phyloP scores from a whole-genome alignment of 371 early-diverging fungal genomes.

The Rhizopus delemar region DNA sequence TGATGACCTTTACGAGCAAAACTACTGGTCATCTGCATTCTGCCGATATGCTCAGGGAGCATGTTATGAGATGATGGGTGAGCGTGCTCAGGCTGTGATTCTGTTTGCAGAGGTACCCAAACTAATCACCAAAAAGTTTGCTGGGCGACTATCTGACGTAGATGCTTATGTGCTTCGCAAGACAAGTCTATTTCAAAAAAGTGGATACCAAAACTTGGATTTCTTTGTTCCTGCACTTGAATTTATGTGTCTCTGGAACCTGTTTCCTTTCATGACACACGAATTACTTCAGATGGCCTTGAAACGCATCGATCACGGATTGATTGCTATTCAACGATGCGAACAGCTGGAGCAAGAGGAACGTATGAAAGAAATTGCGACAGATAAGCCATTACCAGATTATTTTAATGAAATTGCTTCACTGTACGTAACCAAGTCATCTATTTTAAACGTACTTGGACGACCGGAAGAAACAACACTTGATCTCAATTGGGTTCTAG shows the following conservation, averaged over 20 bases:
- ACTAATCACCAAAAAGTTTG: constrained; percentile 53
- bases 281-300: constrained; percentile 33
- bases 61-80: constrained; percentile 49
- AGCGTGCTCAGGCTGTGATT: constrained; percentile 47
- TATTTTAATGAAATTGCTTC: constrained; percentile 44
- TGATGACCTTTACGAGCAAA: constrained; percentile 48
- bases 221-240: constrained; percentile 56
- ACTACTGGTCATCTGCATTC: constrained; percentile 63
- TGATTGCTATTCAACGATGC: constrained; percentile 30
- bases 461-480: constrained; percentile 24
- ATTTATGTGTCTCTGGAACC: constrained; percentile 61
- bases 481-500: constrained; percentile 60
- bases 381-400: constrained; percentile 39
- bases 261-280: constrained; percentile 47
- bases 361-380: constrained; percentile 42
- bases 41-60: constrained; percentile 62
- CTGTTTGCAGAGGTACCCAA: constrained; percentile 52
- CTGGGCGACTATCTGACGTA: constrained; percentile 56
- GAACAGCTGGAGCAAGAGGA: constrained; percentile 41
- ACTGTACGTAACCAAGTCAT: constrained; percentile 39
- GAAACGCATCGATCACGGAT: constrained; percentile 32
- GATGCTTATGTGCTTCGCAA: constrained; percentile 62
- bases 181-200: constrained; percentile 48
- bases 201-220: constrained; percentile 52
- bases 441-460: constrained; percentile 37